A percentile compares a stretch with the other conserved stretches of the same genome.
Conservation (phyloP, 139 green algal genomes). For the Tetradesmus obliquus region DNA sequence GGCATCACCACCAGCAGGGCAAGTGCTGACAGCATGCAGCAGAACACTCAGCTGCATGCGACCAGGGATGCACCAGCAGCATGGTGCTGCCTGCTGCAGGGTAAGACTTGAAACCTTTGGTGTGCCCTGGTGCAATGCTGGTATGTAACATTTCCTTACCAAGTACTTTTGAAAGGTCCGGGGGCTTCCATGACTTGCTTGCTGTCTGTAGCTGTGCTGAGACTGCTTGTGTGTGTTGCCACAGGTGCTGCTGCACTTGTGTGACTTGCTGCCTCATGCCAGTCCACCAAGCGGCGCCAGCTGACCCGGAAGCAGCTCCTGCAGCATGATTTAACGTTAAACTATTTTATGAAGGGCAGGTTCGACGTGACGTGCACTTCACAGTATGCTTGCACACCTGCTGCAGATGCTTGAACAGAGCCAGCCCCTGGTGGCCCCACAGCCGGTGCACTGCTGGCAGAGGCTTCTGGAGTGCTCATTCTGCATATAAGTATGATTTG, state of each 20-base stretch:
- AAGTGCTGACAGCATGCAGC: too few species aligned
- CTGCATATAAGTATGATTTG: not conserved
- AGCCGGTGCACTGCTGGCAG: not conserved
- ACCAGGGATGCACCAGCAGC: not conserved
- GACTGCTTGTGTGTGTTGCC: not conserved
- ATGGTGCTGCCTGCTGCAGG: not conserved
- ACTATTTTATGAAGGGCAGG: not conserved
- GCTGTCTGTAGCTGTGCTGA: not conserved
- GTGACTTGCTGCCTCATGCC: not conserved
- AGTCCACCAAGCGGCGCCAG: not conserved
- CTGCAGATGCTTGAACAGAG: not conserved
- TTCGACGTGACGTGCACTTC: not conserved
- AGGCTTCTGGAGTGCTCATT: not conserved
- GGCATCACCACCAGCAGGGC: too few species aligned
- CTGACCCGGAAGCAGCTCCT: not conserved
- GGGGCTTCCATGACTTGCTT: slow-evolving; percentile 10
- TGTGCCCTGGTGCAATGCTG: too few species aligned
- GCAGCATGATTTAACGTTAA: not conserved
- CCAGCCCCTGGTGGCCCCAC: not conserved
- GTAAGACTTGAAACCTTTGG: too few species aligned
- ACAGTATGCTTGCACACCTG: not conserved
- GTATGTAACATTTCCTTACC: not conserved
- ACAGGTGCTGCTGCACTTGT: not conserved
- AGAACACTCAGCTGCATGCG: not conserved
- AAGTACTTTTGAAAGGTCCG: not conserved